Percentiles rank a stretch among this genome's conserved stretches.
Evolutionary conservation across 2,329 filamentous ascomycete genomes (phyloP).

Genomic region (Pochonia chlamydosporia): DNA sequence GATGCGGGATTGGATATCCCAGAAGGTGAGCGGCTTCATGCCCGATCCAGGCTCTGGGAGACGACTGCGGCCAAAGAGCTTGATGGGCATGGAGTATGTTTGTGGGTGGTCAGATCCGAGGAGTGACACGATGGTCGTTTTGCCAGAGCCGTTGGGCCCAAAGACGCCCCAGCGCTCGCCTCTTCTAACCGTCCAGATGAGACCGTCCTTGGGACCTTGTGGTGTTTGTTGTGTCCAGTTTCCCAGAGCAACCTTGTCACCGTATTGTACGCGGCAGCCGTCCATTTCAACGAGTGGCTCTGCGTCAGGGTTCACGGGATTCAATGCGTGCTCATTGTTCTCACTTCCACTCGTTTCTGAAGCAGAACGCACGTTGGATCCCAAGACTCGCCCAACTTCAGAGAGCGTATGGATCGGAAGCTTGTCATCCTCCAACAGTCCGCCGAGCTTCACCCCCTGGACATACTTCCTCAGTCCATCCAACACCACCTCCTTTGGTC

Average conservation of each 20-base stretch:
- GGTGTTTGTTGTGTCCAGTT: constrained; percentile 64
- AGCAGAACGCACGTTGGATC: constrained; percentile 13
- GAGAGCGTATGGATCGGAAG: constrained; percentile 42
- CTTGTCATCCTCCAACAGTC: constrained; percentile 37
- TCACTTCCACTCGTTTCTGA: constrained; percentile 4
- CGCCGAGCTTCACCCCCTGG: constrained; percentile 38
- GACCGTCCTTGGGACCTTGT: constrained; percentile 49
- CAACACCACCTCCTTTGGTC: constrained; percentile 58
- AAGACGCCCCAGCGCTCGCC: constrained; percentile 91
- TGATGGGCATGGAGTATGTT: constrained; percentile 82
- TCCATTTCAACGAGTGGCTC: constrained; percentile 82
- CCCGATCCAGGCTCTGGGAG: constrained; percentile 65
- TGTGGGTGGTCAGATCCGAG: constrained; percentile 96
- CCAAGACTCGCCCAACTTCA: constrained; percentile 43
- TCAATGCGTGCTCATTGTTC: constrained; percentile 13
- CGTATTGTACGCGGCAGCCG: constrained; percentile 77
- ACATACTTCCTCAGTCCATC: constrained; percentile 44
- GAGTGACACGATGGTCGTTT: constrained; percentile 88
- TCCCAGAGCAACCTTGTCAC: constrained; percentile 69
- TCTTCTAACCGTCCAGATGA: constrained; percentile 76
- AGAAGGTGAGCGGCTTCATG: constrained; percentile 73
- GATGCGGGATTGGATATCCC: constrained; percentile 84
- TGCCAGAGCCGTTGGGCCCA: constrained; percentile 89
- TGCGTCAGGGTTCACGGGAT: constrained; percentile 32
- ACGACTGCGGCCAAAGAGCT: constrained; percentile 75